These are phyloP conservation scores for Dendrostoma leiphaemia DNA, from an alignment of 2,329 filamentous ascomycete genomes.

Conservation along the genomic window DNA sequence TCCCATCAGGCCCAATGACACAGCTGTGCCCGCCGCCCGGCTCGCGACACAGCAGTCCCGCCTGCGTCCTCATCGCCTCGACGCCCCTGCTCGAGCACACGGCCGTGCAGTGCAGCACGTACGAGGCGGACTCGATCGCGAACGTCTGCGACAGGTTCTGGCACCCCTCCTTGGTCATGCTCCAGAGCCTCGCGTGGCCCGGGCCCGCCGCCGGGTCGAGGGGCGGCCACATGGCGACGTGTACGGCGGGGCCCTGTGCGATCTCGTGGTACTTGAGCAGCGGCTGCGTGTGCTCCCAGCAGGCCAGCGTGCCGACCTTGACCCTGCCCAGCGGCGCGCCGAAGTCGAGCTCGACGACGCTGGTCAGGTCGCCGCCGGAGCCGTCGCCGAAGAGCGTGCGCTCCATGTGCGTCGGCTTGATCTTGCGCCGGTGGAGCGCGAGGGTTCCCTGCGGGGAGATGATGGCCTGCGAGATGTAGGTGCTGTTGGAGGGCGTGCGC, in stretches of 20 bases:
- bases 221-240: conserved; percentile 47
- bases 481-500: conserved; percentile 36
- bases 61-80: neutral
- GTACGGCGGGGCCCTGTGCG: conserved; percentile 42
- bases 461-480: conserved; percentile 46
- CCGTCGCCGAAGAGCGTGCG: conserved; percentile 49
- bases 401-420: conserved; percentile 54
- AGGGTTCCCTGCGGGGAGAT: conserved; percentile 40
- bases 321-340: too few species aligned
- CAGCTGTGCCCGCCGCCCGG: neutral
- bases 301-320: conserved; percentile 44
- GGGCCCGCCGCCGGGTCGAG: neutral
- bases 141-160: conserved; percentile 49
- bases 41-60: neutral
- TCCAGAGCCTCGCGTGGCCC: conserved; percentile 23
- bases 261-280: conserved; percentile 46
- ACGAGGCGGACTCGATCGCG: conserved; percentile 54
- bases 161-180: conserved; percentile 34
- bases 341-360: conserved; percentile 37
- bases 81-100: conserved; percentile 26
- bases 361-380: conserved; percentile 33
- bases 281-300: conserved; percentile 52
- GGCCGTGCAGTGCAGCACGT: conserved; percentile 51
- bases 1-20: neutral
- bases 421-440: conserved; percentile 40